Conservation (phyloP, 2,329 filamentous ascomycete genomes). For the Zarea fungicola region DNA sequence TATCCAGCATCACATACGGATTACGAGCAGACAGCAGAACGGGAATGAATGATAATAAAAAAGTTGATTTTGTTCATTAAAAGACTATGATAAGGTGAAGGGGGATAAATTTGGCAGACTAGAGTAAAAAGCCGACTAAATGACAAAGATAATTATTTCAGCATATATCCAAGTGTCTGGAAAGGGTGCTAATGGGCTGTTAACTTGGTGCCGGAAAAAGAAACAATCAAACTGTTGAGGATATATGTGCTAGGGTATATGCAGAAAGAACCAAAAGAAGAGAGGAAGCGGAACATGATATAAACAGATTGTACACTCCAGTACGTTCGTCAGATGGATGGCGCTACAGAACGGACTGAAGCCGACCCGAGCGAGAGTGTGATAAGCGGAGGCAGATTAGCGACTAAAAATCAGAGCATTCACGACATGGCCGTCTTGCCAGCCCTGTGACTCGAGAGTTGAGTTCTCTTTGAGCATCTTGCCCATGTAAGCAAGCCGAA, state of each 20-base stretch:
- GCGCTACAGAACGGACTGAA: too few species aligned
- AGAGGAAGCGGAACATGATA: not conserved
- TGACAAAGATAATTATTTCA: not conserved
- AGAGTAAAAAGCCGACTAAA: not conserved
- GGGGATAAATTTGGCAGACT: not conserved
- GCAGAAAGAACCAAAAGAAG: too few species aligned
- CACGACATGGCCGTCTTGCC: conserved; percentile 68
- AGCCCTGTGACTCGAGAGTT: conserved; percentile 64
- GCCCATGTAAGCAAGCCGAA: conserved; percentile 76
- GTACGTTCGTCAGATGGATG: not conserved
- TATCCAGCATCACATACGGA: conserved; percentile 1
- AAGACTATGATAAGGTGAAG: not conserved
- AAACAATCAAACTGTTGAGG: not conserved
- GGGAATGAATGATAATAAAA: conserved; percentile 4
- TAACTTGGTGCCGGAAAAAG: not conserved
- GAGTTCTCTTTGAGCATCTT: conserved; percentile 67
- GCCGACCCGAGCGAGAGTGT: too few species aligned
- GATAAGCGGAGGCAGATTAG: conserved; percentile 23
- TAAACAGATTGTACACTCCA: conserved; percentile 10
- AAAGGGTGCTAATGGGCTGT: not conserved
- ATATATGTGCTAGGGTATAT: conserved; percentile 8
- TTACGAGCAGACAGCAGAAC: not conserved
- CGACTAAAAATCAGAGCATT: conserved; percentile 66
- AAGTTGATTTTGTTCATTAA: not conserved
- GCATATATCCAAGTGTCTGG: not conserved